Evolutionary conservation across 148 eudicot genomes (phyloP).

Genomic region (Agrostemma githago): DNA sequence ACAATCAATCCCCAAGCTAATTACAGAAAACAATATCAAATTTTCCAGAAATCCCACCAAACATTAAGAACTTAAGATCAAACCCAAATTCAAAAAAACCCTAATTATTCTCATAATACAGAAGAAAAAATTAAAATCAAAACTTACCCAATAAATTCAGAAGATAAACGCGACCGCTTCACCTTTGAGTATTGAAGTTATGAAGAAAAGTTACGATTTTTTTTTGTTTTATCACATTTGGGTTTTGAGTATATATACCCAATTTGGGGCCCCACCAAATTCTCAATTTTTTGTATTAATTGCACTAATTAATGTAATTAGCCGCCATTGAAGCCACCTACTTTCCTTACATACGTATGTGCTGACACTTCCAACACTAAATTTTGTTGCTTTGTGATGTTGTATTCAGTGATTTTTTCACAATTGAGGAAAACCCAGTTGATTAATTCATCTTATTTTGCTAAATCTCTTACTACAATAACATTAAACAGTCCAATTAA

Average conservation of each 20-base stretch:
- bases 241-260: background rate
- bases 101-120: background rate
- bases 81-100: background rate
- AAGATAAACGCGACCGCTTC: background rate
- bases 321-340: background rate
- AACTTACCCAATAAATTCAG: conserved; percentile 8
- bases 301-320: background rate
- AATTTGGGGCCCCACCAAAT: background rate
- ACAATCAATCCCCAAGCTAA: background rate
- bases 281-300: background rate
- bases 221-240: background rate
- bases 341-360: background rate
- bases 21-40: background rate
- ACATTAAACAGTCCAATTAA: background rate
- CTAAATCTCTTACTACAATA: background rate
- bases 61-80: background rate
- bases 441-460: background rate
- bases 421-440: conserved; percentile 10
- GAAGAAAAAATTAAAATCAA: background rate
- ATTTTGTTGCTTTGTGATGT: conserved; percentile 6
- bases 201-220: background rate
- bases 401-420: background rate
- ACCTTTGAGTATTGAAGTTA: background rate
- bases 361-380: background rate
- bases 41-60: background rate